Percentiles rank a stretch among this genome's conserved stretches.
These are phyloP conservation scores for Hyparrhenia diplandra DNA, from an alignment of 176 grass and related monocot genomes.

Conservation along the genomic window DNA sequence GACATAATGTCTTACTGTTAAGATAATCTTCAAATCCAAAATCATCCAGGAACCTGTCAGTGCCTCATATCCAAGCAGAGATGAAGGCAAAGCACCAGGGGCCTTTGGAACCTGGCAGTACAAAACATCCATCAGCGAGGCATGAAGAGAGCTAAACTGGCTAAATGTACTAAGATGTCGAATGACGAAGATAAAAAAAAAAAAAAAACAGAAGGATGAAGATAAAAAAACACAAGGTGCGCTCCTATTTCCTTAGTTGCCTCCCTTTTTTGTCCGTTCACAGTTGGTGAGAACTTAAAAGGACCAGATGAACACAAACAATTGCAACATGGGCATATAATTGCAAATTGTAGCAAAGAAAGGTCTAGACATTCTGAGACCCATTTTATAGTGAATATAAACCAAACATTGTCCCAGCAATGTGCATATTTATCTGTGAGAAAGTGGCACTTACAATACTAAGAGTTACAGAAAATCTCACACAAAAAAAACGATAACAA, in stretches of 20 bases:
- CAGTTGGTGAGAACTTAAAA: neutral
- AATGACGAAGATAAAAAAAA: too few relatives aligned
- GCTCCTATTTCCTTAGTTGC: neutral
- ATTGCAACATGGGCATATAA: neutral
- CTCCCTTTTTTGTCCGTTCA: neutral
- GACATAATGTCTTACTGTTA: slow-evolving; percentile 49
- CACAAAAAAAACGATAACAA: too few relatives aligned
- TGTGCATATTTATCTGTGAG: neutral
- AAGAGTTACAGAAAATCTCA: neutral
- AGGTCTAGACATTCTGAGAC: neutral
- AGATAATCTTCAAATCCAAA: slow-evolving; percentile 98
- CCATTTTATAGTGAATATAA: neutral
- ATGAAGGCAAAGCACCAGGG: slow-evolving; percentile 77
- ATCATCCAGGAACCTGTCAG: slow-evolving; percentile 91
- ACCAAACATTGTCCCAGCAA: neutral
- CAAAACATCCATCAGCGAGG: neutral
- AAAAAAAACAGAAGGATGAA: neutral
- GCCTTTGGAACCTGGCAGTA: slow-evolving; percentile 83
- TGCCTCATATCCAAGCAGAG: slow-evolving; percentile 87
- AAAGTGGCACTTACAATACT: neutral
- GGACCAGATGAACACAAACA: neutral
- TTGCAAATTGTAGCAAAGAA: neutral
- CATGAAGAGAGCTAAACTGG: neutral
- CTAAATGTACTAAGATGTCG: neutral
- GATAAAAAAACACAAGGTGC: neutral